These are phyloP conservation scores for Sporisorium scitamineum DNA, from an alignment of 1,284 basidiomycete species.

Conservation along the genomic window DNA sequence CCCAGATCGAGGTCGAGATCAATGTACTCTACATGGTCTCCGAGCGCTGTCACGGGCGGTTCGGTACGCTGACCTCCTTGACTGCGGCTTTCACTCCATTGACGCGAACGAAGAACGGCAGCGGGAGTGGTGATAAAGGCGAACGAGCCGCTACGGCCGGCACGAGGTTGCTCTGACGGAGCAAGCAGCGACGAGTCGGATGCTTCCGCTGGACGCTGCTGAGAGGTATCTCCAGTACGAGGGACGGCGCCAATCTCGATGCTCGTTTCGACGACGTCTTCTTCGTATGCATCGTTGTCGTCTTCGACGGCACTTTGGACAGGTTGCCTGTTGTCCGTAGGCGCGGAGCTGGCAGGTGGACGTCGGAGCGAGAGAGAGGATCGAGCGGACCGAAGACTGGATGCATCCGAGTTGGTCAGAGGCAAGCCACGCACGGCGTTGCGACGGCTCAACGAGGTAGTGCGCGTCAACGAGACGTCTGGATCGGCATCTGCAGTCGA, in stretches of 20 bases:
- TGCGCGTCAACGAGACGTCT: conserved; percentile 37
- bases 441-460: conserved; percentile 33
- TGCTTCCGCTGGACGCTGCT: neutral
- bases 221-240: conserved; percentile 4
- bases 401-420: conserved; percentile 21
- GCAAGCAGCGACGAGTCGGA: conserved; percentile 7
- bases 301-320: neutral
- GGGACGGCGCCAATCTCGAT: conserved; percentile 27
- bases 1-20: conserved; percentile 42
- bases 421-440: conserved; percentile 40
- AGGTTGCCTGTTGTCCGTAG: neutral
- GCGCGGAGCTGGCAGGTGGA: neutral
- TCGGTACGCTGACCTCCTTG: neutral
- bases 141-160: conserved; percentile 33
- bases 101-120: conserved; percentile 33
- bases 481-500: conserved; percentile 13
- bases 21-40: conserved; percentile 23
- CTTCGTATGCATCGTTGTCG: conserved; percentile 17
- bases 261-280: conserved; percentile 28
- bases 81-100: conserved; percentile 28
- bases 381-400: conserved; percentile 34
- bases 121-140: conserved; percentile 44
- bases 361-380: conserved; percentile 23
- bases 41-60: neutral
- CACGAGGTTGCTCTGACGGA: conserved; percentile 16